Base-by-base conservation (phyloP, 2,329 filamentous ascomycete species). In the Dryadomyces quercivorus region DNA sequence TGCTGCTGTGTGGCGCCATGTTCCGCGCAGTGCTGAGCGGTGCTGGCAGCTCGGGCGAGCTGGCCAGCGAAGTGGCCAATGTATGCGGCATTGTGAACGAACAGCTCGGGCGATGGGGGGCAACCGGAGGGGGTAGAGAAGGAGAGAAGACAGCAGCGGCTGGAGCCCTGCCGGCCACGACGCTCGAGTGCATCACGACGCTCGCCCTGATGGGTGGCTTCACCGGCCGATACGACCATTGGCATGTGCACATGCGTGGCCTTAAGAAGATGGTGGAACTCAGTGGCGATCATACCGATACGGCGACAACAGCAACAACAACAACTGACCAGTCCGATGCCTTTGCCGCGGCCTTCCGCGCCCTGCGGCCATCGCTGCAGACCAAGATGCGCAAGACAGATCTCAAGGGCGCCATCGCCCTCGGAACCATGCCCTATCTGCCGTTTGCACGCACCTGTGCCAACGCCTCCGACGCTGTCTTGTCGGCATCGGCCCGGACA, bases 231-330 rank as follows among this genome's bases (percentile, higher is more conserved):
- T 62, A 67, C 49, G 66, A 70, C 50, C 67, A 70, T 56, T 70
- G 68, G 68, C 61, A 67, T 51, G 57, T 69, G 15, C 68, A 70
- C 40, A 70, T 70, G 66, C 61, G 61, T 36, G 67, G 66, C 0
- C 61, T 70, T 0, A 56, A 60, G 42, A 62, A 65, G 31, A 61
- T 69, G 20, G 60, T 69, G 21, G 64, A 66, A 21, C 53, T 67
- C 7, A 61, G 61, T 34, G 64, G 64, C 18, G 65, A 50, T 26
- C 18, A 34, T 43, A 44, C 8, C 34, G 13, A n/a, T 6, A 12
- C n/a, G n/a, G n/a, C n/a, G n/a, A n/a, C 12, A 31, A 16, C 16
- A 49, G 8, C 47, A n/a, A 1, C 48, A 38, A 15, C 48, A 13
- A 12, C 43, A 26, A 3, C 26, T 15, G 16, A 4, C 26, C 10